Percentiles rank a stretch among this genome's conserved stretches.
Evolutionary conservation across 768 basidiomycete genomes (phyloP).

Genomic region (Epithele typhae): DNA sequence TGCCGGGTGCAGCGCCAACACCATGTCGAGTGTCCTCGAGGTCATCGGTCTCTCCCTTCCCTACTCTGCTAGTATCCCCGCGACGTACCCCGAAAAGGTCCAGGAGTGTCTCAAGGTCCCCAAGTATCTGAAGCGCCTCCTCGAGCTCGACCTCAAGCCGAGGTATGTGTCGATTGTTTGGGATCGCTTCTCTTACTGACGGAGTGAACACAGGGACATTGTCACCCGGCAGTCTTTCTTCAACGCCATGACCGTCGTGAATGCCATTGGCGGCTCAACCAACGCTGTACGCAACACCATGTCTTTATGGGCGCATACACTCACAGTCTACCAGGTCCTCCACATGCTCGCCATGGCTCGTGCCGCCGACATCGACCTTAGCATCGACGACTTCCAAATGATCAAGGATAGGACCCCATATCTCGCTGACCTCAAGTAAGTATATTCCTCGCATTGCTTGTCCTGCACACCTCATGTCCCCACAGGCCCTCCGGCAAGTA

Average conservation of each 20-base stretch:
- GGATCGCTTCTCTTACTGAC: too few relatives aligned
- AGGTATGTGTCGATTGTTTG: constrained; percentile 40
- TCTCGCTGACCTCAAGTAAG: constrained; percentile 80
- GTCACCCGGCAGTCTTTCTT: constrained; percentile 68
- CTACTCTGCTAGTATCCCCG: constrained; percentile 77
- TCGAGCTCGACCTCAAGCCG: constrained; percentile 81
- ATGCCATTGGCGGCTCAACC: constrained; percentile 81
- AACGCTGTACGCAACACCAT: constrained; percentile 60
- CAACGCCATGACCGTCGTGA: constrained; percentile 80
- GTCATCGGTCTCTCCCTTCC: constrained; percentile 83
- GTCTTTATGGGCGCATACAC: neutral
- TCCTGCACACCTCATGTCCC: neutral
- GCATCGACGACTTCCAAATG: constrained; percentile 83
- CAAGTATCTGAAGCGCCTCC: constrained; percentile 66
- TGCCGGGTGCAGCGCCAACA: constrained; percentile 55
- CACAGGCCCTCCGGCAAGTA: constrained; percentile 77
- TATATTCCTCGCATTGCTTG: constrained; percentile 26
- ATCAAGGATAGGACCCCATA: constrained; percentile 79
- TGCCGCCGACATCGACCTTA: constrained; percentile 68
- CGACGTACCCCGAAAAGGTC: constrained; percentile 67
- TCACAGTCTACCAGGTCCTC: constrained; percentile 48
- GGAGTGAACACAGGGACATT: constrained; percentile 53
- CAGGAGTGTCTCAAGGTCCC: constrained; percentile 82
- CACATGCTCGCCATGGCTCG: constrained; percentile 84
- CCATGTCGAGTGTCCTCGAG: constrained; percentile 83